Conservation (phyloP, 352 stramenopile genomes). For the Peronospora farinosa region DNA sequence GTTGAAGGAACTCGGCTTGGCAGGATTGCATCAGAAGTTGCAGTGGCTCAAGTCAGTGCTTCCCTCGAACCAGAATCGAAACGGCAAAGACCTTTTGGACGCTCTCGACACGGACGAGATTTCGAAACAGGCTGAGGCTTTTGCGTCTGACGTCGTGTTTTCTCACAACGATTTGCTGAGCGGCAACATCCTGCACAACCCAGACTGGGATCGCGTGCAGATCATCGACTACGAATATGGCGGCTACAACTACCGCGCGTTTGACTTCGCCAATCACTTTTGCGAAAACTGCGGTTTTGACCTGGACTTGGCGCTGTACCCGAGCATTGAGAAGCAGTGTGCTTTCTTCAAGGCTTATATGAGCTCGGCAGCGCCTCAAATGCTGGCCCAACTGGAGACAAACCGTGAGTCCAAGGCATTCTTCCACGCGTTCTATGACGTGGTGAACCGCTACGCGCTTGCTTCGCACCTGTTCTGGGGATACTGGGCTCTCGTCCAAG, state of each 20-base stretch:
- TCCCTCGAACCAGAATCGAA: conserved; percentile 59
- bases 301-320: conserved; percentile 83
- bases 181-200: conserved; percentile 79
- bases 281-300: conserved; percentile 93
- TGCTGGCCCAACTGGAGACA: conserved; percentile 54
- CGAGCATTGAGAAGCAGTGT: conserved; percentile 73
- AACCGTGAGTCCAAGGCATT: conserved; percentile 80
- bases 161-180: conserved; percentile 92
- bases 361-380: conserved; percentile 47
- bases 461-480: conserved; percentile 91
- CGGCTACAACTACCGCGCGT: conserved; percentile 89
- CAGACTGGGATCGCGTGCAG: conserved; percentile 76
- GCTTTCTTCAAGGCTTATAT: conserved; percentile 87
- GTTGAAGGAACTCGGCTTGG: conserved; percentile 60
- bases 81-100: conserved; percentile 53
- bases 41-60: conserved; percentile 80
- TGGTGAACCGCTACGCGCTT: conserved; percentile 84
- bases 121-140: conserved; percentile 66
- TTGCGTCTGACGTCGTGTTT: conserved; percentile 82
- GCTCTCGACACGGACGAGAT: conserved; percentile 56
- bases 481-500: conserved; percentile 91
- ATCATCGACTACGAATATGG: conserved; percentile 96
- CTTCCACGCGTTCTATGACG: conserved; percentile 74
- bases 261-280: conserved; percentile 94
- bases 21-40: conserved; percentile 52